Conservation (phyloP, 345 rosid species). For the Noccaea caerulescens region DNA sequence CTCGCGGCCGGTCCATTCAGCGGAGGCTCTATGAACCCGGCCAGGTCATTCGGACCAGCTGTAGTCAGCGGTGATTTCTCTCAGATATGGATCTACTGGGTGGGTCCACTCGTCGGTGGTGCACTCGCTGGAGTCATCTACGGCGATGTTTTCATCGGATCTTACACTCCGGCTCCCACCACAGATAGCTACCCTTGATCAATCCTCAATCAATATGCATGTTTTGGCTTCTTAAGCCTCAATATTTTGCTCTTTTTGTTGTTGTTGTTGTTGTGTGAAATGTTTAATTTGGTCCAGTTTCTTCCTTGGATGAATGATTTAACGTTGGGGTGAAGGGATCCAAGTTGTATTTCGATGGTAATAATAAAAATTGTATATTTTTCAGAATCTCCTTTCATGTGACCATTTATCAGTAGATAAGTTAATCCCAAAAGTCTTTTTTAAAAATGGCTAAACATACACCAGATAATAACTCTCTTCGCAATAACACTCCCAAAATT, state of each 20-base stretch:
- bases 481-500: too few species aligned
- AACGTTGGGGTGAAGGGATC: not conserved
- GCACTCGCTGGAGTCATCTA: slow-evolving; percentile 81
- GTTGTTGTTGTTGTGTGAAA: slow-evolving; percentile 16
- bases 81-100: slow-evolving; percentile 79
- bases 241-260: not conserved
- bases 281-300: slow-evolving; percentile 28
- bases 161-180: slow-evolving; percentile 46
- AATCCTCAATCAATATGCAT: not conserved
- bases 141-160: slow-evolving; percentile 70
- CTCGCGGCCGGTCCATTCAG: slow-evolving; percentile 91
- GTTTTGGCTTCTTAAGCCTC: not conserved
- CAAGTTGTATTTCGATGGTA: slow-evolving; percentile 12
- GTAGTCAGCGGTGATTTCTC: slow-evolving; percentile 74
- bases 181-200: slow-evolving; percentile 39
- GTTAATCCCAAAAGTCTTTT: not conserved
- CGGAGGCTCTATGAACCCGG: slow-evolving; percentile 95
- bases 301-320: slow-evolving; percentile 2
- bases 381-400: not conserved
- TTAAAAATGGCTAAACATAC: not conserved
- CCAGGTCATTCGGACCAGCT: slow-evolving; percentile 86
- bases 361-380: not conserved
- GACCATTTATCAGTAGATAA: not conserved
- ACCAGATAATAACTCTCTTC: not conserved
- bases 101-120: slow-evolving; percentile 81